Evolutionary conservation across 225 moss, liverwort and hornwort genomes (phyloP).

Genomic region (Physcomitrellopsis africana): DNA sequence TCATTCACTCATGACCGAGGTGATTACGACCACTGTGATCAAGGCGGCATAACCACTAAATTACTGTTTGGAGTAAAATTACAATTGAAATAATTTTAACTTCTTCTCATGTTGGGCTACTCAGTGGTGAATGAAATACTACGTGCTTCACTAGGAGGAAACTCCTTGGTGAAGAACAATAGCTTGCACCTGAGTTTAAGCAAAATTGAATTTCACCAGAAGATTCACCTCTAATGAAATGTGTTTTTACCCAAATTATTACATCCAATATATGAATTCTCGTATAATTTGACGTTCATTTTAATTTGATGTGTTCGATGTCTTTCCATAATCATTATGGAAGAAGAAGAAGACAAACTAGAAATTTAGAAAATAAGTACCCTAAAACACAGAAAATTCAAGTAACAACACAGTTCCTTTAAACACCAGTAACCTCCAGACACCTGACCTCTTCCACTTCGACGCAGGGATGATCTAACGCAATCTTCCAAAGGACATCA

Average conservation of each 20-base stretch:
- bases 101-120: conserved; percentile 13
- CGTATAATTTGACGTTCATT: too few relatives aligned
- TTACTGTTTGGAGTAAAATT: not conserved
- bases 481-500: not conserved
- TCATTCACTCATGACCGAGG: conserved; percentile 12
- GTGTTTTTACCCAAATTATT: too few relatives aligned
- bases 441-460: conserved; percentile 3
- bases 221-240: not conserved
- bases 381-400: too few relatives aligned
- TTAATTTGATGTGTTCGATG: too few relatives aligned
- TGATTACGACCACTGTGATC: conserved; percentile 4
- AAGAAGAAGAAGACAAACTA: too few relatives aligned
- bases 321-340: too few relatives aligned
- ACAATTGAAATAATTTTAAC: not conserved
- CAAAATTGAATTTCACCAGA: not conserved
- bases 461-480: not conserved
- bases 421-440: too few relatives aligned
- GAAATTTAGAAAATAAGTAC: too few relatives aligned
- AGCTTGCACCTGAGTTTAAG: not conserved
- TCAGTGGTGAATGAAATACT: not conserved
- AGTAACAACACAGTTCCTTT: too few relatives aligned
- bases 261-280: too few relatives aligned
- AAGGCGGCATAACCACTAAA: not conserved
- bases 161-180: not conserved
- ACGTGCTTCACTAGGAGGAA: not conserved